phyloP scores from a whole-genome alignment of 495 filamentous ascomycete species.

The Penicillium lagena region DNA sequence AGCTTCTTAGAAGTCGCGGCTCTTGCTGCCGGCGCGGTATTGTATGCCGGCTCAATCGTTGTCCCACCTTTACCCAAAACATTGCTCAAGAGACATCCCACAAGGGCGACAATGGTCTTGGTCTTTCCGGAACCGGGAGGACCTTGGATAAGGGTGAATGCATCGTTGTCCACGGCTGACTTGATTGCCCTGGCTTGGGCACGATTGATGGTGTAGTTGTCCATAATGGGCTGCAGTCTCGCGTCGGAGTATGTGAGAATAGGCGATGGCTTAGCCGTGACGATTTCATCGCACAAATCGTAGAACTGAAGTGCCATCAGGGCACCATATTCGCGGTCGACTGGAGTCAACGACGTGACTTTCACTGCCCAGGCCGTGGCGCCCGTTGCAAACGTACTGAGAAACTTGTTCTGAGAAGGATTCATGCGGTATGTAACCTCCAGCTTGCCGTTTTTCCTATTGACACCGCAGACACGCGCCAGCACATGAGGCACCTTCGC shows the following conservation, averaged over 20 bases:
- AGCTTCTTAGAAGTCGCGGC: slow-evolving; percentile 67
- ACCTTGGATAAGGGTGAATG: slow-evolving; percentile 92
- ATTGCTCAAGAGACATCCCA: slow-evolving; percentile 73
- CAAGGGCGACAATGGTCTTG: slow-evolving; percentile 95
- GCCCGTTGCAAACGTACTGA: slow-evolving; percentile 47
- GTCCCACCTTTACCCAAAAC: slow-evolving; percentile 38
- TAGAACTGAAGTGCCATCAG: slow-evolving; percentile 88
- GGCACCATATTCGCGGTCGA: slow-evolving; percentile 93
- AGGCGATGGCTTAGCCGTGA: slow-evolving; percentile 81
- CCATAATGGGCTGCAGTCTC: slow-evolving; percentile 56
- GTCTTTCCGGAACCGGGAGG: slow-evolving; percentile 97
- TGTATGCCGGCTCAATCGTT: slow-evolving; percentile 8
- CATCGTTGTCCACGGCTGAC: slow-evolving; percentile 89
- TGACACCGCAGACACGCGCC: slow-evolving; percentile 73
- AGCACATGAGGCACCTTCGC: slow-evolving; percentile 69
- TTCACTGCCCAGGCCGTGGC: slow-evolving; percentile 67
- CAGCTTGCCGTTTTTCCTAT: slow-evolving; percentile 66
- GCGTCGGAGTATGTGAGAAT: slow-evolving; percentile 72
- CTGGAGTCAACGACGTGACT: slow-evolving; percentile 78
- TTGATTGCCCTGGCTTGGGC: slow-evolving; percentile 91
- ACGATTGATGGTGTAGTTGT: slow-evolving; percentile 75
- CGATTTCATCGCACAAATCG: slow-evolving; percentile 86
- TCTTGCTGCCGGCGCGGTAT: slow-evolving; percentile 11
- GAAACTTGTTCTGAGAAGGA: slow-evolving; percentile 47
- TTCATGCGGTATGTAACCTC: slow-evolving; percentile 84